Evolutionary conservation across 2,329 filamentous ascomycete species (phyloP), one percentile per base, ranked within the genome.

Genomic region (Fusarium clavum): DNA sequence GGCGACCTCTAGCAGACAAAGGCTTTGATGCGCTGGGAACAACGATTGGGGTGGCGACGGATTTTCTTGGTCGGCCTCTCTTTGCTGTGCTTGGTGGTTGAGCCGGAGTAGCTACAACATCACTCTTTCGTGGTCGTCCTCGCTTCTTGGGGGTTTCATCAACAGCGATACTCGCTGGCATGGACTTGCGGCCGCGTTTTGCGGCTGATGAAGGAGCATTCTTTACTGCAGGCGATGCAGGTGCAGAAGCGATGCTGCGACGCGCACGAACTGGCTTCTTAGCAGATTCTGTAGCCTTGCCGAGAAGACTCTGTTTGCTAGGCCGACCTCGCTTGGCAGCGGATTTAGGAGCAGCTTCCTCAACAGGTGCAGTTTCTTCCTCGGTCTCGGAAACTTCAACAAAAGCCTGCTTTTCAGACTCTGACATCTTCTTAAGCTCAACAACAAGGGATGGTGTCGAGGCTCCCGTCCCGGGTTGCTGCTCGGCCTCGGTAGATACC

Each of bases 81-180:
- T 73, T 75, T 41, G 45, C 60, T 3, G 63, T 57, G 41, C 67
- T 58, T 11, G 66, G 53, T 14, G 52, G 45, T 5, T 55, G 54
- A 7, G 57, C 60, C 32, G 71, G 71, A 9, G 73, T 74, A 10
- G 65, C 51, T 11, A 57, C 27, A 34, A 20, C 61, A 44, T 75
- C 70, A 44, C 65, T 74, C 53, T 75, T 75, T 22, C 65, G 68
- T 8, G 73, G 73, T 70, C 73, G 58, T 18, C 73, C 73, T 59
- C 72, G 63, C 56, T 71, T 75, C 38, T 30, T 71, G 9, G 73
- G 73, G 1, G 73, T 75, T 41, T 67, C 54, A 12, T 68, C 43
- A 2, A 64, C 43, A 12, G 48, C 14, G 22, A 60, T 34, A 14
- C 54, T 57, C 18, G 73, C 73, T 10, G 70, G 73, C 71, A 75